A percentile compares a stretch with the other conserved stretches of the same genome.
Evolutionary conservation across 768 basidiomycete genomes (phyloP).

Genomic region (Thelephora aurantiotincta): DNA sequence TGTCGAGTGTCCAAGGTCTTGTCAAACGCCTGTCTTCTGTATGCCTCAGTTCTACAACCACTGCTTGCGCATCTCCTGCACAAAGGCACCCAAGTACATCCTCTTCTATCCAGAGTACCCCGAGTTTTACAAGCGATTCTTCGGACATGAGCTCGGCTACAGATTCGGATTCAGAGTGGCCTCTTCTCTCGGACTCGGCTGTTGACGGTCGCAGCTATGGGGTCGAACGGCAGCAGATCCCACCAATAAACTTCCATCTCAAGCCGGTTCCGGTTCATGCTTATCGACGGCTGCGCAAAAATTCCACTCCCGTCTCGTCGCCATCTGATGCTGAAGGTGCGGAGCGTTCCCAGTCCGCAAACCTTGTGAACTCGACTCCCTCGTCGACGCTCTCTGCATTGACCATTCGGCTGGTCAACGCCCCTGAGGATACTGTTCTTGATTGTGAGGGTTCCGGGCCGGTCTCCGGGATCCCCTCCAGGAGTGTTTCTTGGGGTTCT

Average conservation of each 20-base stretch:
- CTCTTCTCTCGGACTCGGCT: slow-evolving; percentile 26
- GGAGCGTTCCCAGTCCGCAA: no score
- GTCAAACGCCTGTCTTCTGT: slow-evolving; percentile 39
- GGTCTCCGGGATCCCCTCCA: no score
- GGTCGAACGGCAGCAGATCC: slow-evolving; percentile 3
- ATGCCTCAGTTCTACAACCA: slow-evolving; percentile 14
- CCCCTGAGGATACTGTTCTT: slow-evolving; percentile 2
- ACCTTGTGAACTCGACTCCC: not conserved
- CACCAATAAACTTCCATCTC: slow-evolving; percentile 21
- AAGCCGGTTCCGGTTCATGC: slow-evolving; percentile 32
- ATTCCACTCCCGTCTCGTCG: not conserved
- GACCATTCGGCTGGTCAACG: no score
- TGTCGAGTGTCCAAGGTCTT: slow-evolving; percentile 43
- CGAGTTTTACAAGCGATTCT: slow-evolving; percentile 25
- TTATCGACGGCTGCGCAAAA: slow-evolving; percentile 10
- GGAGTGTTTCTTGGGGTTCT: not conserved
- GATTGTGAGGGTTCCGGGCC: not conserved
- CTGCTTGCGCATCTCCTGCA: not conserved
- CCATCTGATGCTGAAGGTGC: no score
- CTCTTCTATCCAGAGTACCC: slow-evolving; percentile 29
- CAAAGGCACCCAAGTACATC: not conserved
- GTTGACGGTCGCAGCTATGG: slow-evolving; percentile 16
- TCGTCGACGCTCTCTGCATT: slow-evolving; percentile 3
- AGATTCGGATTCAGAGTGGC: slow-evolving; percentile 33
- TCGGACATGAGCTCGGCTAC: slow-evolving; percentile 51